A percentile compares a stretch with the other conserved stretches of the same genome.
Conservation (phyloP, 192 early-diverging fungal species). For the Coemansia sp. region DNA sequence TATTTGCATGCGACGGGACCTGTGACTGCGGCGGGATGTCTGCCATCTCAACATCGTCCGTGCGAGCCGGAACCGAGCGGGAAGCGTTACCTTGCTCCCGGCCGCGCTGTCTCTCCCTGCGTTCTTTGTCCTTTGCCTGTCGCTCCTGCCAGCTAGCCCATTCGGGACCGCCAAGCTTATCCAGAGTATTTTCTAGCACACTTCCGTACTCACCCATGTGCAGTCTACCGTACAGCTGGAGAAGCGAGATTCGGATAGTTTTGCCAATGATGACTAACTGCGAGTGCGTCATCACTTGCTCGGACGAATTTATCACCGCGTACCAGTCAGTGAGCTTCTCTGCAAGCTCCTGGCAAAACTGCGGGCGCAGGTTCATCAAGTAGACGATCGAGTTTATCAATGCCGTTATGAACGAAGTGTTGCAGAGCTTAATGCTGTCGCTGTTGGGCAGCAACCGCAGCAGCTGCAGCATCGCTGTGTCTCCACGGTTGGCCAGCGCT, state of each 20-base stretch:
- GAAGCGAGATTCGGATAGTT: constrained; percentile 38
- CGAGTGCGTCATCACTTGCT: constrained; percentile 35
- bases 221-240: constrained; percentile 37
- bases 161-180: constrained; percentile 40
- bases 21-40: constrained; percentile 1
- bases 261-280: constrained; percentile 42
- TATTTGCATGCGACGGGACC: constrained; percentile 5
- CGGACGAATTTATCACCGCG: constrained; percentile 40
- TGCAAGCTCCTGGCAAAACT: constrained; percentile 35
- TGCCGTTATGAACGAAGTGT: constrained; percentile 49
- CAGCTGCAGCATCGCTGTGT: constrained; percentile 37
- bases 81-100: constrained; percentile 8
- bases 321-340: constrained; percentile 43
- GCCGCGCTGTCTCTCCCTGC: constrained; percentile 18
- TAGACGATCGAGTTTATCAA: constrained; percentile 45
- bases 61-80: constrained; percentile 22
- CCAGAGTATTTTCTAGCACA: constrained; percentile 39
- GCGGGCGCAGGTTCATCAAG: constrained; percentile 47
- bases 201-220: constrained; percentile 33
- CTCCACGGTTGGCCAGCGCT: constrained; percentile 29
- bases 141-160: constrained; percentile 44
- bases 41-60: constrained; percentile 19
- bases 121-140: constrained; percentile 25
- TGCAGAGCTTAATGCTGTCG: constrained; percentile 42
- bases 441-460: constrained; percentile 45